A percentile compares a stretch with the other conserved stretches of the same genome.
These are phyloP conservation scores for Eucalyptus curtisii DNA, from an alignment of 345 rosid genomes.

Conservation along the genomic window DNA sequence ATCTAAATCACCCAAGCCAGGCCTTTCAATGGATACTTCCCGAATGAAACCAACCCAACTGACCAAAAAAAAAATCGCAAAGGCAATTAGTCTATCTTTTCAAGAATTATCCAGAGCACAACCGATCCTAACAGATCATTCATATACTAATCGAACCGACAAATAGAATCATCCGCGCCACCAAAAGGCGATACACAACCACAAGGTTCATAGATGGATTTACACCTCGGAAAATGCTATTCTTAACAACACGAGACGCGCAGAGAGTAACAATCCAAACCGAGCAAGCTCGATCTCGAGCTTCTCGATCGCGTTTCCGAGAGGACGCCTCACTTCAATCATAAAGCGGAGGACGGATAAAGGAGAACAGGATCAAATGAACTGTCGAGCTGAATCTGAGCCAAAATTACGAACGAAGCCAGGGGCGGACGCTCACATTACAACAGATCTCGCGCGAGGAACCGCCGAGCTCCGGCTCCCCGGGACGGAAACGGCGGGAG, in stretches of 20 bases:
- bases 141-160: background rate
- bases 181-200: background rate
- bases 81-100: background rate
- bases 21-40: background rate
- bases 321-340: background rate
- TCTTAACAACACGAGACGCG: background rate
- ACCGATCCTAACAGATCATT: background rate
- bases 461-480: background rate
- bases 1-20: conserved; percentile 30
- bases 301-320: background rate
- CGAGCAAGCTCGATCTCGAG: background rate
- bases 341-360: background rate
- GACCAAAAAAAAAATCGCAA: background rate
- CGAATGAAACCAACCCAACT: background rate
- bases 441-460: background rate
- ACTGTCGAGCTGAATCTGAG: background rate
- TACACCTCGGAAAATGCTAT: background rate
- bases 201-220: background rate
- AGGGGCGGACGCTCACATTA: background rate
- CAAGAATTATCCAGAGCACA: background rate
- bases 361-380: background rate
- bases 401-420: background rate
- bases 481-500: background rate
- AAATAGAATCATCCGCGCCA: background rate
- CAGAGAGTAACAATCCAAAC: background rate